A percentile compares a stretch with the other conserved stretches of the same genome.
phyloP scores from a whole-genome alignment of 371 early-diverging fungal genomes.

The Nematocida parisii region DNA sequence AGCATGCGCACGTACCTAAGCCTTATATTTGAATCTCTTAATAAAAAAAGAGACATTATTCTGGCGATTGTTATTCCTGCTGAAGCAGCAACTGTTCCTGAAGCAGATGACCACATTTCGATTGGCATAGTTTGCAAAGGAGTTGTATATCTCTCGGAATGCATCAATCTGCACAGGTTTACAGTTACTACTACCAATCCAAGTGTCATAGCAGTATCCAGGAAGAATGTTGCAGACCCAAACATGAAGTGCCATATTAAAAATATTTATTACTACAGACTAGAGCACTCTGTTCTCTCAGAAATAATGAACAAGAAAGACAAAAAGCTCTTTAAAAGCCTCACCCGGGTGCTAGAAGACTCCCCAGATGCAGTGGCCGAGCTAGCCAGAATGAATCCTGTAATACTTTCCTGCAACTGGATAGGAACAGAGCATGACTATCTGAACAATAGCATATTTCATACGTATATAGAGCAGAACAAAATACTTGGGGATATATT shows the following conservation, averaged over 20 bases:
- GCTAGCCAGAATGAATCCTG: neutral
- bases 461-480: slow-evolving; percentile 37
- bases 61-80: slow-evolving; percentile 31
- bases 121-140: slow-evolving; percentile 5
- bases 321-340: neutral
- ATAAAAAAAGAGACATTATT: slow-evolving; percentile 48
- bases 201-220: slow-evolving; percentile 39
- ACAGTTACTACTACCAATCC: slow-evolving; percentile 35
- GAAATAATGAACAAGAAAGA: neutral
- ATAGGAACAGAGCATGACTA: slow-evolving; percentile 50
- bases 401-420: slow-evolving; percentile 21
- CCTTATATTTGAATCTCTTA: slow-evolving; percentile 35
- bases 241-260: slow-evolving; percentile 20
- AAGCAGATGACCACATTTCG: slow-evolving; percentile 23
- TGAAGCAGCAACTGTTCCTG: neutral
- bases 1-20: slow-evolving; percentile 46
- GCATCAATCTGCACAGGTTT: slow-evolving; percentile 51
- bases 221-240: slow-evolving; percentile 30
- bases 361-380: slow-evolving; percentile 12
- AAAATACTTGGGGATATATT: slow-evolving; percentile 8
- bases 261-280: slow-evolving; percentile 45
- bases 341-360: slow-evolving; percentile 1
- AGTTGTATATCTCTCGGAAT: slow-evolving; percentile 41
- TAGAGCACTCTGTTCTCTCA: neutral
- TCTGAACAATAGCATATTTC: slow-evolving; percentile 44